Base-by-base conservation (phyloP, 495 filamentous ascomycete genomes). In the Aspergillus wentii region DNA sequence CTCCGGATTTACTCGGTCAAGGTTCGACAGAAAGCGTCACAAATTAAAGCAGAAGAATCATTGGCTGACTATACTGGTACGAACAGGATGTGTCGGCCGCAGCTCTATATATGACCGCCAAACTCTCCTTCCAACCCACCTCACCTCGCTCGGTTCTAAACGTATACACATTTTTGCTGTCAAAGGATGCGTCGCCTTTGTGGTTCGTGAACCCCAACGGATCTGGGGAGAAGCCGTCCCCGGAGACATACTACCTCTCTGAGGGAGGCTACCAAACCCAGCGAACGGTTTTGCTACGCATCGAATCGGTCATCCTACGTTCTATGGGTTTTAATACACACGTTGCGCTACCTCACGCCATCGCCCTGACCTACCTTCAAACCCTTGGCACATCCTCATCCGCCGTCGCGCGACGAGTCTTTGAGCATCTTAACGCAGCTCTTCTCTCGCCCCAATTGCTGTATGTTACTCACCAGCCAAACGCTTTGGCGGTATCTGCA, bases 321-420 rank as follows among this genome's bases (percentile, higher is more conserved):
- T 69, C 79, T 0, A 65, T 96, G 0, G 76, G 82, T 17, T 96
- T 95, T 61, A 73, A 91, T 49, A 86, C 83, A 5, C 85, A 92
- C 50, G 82, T 90, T 9, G 76, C 83, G 1, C 69, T 95, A 1
- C 92, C 92, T 0, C 88, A 97, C 49, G 77, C 85, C 1, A 73
- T 96, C n/a, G 85, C 83, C 21, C 72, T 97, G 35, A 97, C 89
- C 4, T 98, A 97, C 62, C 74, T 96, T 0, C 91, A 97, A 60
- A 80, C 92, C 3, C 75, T 98, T 8, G 85, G 84, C 26, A 85
- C 52, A 14, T 46, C 57, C 15, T 65, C 59, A 6, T 51, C 58
- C 7, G 57, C 49, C 7, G 67, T 95, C 2, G 78, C 84, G 5
- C 65, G 64, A 33, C 70, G 79, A 16, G 75, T 79, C 2, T 66